Percentiles rank a stretch among this genome's conserved stretches.
Conservation (phyloP, 2,329 filamentous ascomycete species). For the Botrytis hyacinthi region DNA sequence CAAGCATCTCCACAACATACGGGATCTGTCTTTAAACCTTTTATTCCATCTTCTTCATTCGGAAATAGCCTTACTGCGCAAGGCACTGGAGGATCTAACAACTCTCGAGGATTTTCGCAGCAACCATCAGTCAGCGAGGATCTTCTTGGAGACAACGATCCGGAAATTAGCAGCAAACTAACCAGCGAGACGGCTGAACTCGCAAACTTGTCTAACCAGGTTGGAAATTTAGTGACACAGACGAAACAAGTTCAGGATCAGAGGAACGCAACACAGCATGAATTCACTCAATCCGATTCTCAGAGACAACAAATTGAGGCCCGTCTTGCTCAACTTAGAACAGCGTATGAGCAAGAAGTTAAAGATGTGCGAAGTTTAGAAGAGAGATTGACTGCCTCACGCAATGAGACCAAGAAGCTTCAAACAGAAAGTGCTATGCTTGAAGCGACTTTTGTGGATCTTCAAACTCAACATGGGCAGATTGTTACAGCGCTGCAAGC, state of each 20-base stretch:
- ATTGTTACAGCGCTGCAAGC: constrained; percentile 71
- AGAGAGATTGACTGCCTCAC: constrained; percentile 73
- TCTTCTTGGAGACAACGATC: constrained; percentile 85
- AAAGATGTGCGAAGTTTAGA: constrained; percentile 81
- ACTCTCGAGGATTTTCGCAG: constrained; percentile 45
- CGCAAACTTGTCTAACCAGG: constrained; percentile 93
- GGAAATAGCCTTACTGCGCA: constrained; percentile 78
- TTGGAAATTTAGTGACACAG: constrained; percentile 84
- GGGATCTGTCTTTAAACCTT: constrained; percentile 70
- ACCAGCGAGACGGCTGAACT: constrained; percentile 88
- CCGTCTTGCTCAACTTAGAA: constrained; percentile 79
- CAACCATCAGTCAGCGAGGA: constrained; percentile 66
- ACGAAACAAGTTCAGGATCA: constrained; percentile 91
- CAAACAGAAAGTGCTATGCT: constrained; percentile 80
- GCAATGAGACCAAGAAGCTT: constrained; percentile 78
- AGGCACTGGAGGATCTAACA: constrained; percentile 59
- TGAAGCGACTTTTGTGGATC: constrained; percentile 76
- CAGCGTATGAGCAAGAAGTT: constrained; percentile 90
- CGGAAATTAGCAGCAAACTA: constrained; percentile 82
- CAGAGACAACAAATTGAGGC: constrained; percentile 94
- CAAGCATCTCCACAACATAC: constrained; percentile 34
- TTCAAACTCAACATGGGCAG: constrained; percentile 79
- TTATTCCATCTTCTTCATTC: constrained; percentile 88
- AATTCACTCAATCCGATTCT: constrained; percentile 74
- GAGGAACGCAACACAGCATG: constrained; percentile 73